These are phyloP conservation scores for Biscutella laevigata DNA, from an alignment of 441 rosid genomes.

Conservation along the genomic window DNA sequence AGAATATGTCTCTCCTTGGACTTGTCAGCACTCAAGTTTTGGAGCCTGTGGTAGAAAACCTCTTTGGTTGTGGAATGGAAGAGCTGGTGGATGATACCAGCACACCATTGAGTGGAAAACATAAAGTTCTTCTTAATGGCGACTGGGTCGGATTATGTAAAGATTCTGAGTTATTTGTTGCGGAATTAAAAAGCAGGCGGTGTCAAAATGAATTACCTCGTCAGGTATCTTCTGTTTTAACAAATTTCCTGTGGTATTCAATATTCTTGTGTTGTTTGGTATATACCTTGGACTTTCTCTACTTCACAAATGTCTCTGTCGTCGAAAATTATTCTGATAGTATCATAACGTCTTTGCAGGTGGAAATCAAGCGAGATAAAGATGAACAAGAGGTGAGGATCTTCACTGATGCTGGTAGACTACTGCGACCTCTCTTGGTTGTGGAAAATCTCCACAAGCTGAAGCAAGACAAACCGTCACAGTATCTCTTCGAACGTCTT, in stretches of 20 bases:
- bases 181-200: conserved; percentile 47
- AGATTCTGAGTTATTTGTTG: conserved; percentile 48
- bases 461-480: conserved; percentile 41
- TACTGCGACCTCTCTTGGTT: conserved; percentile 80
- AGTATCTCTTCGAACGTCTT: conserved; percentile 41
- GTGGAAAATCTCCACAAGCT: conserved; percentile 54
- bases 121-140: conserved; percentile 74
- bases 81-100: conserved; percentile 44
- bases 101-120: conserved; percentile 37
- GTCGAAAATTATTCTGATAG: neutral
- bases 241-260: neutral
- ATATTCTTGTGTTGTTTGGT: conserved; percentile 8
- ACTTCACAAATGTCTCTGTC: neutral
- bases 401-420: conserved; percentile 80
- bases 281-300: conserved; percentile 4
- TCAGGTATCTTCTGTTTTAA: conserved; percentile 40
- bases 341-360: conserved; percentile 34
- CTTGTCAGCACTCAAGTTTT: conserved; percentile 52
- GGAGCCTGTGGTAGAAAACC: conserved; percentile 39
- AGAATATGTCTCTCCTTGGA: conserved; percentile 70
- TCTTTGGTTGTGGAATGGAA: conserved; percentile 66
- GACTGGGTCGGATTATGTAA: conserved; percentile 81
- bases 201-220: conserved; percentile 50
- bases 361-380: conserved; percentile 75
- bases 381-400: conserved; percentile 65